Conservation (phyloP, 208 protist genomes). For the Vickermania spadyakhi region DNA sequence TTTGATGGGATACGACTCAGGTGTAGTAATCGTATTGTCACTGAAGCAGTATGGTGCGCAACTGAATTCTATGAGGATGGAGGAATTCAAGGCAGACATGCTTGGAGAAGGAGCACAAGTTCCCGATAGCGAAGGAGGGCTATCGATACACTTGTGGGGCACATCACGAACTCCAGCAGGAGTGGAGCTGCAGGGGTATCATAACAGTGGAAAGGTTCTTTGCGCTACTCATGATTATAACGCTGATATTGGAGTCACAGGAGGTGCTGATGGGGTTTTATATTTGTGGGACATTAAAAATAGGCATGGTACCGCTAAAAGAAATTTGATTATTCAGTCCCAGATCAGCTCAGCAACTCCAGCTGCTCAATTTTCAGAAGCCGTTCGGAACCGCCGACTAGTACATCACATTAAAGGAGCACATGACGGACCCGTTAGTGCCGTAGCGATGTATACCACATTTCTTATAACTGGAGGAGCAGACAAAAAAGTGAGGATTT, state of each 20-base stretch:
- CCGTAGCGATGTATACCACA: slow-evolving; percentile 20
- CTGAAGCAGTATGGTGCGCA: slow-evolving; percentile 7
- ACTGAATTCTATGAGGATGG: background rate
- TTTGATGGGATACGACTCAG: slow-evolving; percentile 23
- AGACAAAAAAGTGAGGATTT: slow-evolving; percentile 32
- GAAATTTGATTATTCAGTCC: background rate
- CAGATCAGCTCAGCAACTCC: background rate
- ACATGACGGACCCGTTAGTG: slow-evolving; percentile 22
- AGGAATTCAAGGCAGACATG: background rate
- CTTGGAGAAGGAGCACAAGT: background rate
- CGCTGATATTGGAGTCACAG: slow-evolving; percentile 17
- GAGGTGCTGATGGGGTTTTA: slow-evolving; percentile 27
- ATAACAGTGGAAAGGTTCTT: slow-evolving; percentile 12
- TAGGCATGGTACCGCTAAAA: slow-evolving; percentile 6
- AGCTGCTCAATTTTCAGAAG: slow-evolving; percentile 11
- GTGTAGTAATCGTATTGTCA: slow-evolving; percentile 16
- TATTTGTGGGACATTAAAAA: slow-evolving; percentile 29
- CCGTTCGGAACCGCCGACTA: slow-evolving; percentile 16
- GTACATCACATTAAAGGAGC: slow-evolving; percentile 10
- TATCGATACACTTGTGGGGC: slow-evolving; percentile 3
- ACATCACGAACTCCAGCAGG: slow-evolving; percentile 11
- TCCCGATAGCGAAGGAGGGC: background rate
- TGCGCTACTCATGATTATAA: slow-evolving; percentile 9
- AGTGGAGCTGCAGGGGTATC: slow-evolving; percentile 32
- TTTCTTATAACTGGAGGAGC: slow-evolving; percentile 32